Percentiles rank a stretch among this genome's conserved stretches.
Evolutionary conservation across 1,284 basidiomycete species (phyloP).

Genomic region (Mycena sp.): DNA sequence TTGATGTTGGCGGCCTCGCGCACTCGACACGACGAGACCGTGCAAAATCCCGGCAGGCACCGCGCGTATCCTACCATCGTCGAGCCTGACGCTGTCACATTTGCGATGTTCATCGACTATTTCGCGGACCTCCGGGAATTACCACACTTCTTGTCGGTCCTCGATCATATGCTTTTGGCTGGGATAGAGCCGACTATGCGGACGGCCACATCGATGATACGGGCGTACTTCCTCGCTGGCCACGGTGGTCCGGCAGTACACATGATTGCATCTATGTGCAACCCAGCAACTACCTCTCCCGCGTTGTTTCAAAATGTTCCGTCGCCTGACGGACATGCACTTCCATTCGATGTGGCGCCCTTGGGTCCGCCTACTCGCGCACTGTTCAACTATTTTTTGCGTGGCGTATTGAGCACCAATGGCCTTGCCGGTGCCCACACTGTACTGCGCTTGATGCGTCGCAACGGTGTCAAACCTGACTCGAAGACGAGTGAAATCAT

Average conservation of each 20-base stretch:
- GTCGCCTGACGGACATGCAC: slow-evolving; percentile 26
- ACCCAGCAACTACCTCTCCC: slow-evolving; percentile 34
- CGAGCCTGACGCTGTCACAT: slow-evolving; percentile 67
- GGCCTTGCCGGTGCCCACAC: slow-evolving; percentile 59
- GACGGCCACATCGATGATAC: slow-evolving; percentile 64
- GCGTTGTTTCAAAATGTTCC: slow-evolving; percentile 28
- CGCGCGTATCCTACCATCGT: slow-evolving; percentile 39
- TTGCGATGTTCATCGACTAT: slow-evolving; percentile 72
- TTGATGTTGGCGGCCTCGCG: slow-evolving; percentile 42
- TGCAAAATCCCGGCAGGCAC: slow-evolving; percentile 14
- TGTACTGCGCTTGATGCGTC: slow-evolving; percentile 66
- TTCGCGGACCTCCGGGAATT: slow-evolving; percentile 59
- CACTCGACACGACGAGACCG: slow-evolving; percentile 46
- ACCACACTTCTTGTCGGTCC: slow-evolving; percentile 56
- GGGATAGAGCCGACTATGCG: slow-evolving; percentile 59
- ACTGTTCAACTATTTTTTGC: slow-evolving; percentile 70
- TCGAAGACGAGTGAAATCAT: slow-evolving; percentile 64
- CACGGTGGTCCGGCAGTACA: slow-evolving; percentile 59
- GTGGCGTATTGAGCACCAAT: slow-evolving; percentile 56
- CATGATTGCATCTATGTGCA: slow-evolving; percentile 60
- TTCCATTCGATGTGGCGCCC: slow-evolving; percentile 46
- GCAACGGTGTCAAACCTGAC: slow-evolving; percentile 60
- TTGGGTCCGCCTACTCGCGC: slow-evolving; percentile 55
- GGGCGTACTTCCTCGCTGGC: slow-evolving; percentile 61
- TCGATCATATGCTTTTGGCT: slow-evolving; percentile 58